Conservation (phyloP, 164 flowering plant genomes). For the Chimonanthus praecox region DNA sequence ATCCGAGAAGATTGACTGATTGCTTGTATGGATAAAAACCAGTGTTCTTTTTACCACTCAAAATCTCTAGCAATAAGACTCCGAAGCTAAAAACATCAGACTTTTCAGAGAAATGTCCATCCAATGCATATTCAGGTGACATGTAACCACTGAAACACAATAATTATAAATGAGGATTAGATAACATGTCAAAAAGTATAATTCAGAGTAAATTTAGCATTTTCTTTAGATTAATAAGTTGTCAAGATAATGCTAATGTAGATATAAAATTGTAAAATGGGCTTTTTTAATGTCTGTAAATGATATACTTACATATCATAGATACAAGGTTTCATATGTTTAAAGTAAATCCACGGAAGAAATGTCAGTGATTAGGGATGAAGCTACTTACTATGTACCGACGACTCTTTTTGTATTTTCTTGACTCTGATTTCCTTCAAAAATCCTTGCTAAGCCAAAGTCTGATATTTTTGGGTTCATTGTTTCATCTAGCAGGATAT, state of each 20-base stretch:
- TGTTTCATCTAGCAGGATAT: constrained; percentile 38
- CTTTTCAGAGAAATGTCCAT: constrained; percentile 22
- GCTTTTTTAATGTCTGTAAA: too few relatives aligned
- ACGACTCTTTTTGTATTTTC: constrained; percentile 21
- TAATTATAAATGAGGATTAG: background rate
- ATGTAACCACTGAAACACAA: constrained; percentile 23
- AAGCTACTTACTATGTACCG: constrained; percentile 36
- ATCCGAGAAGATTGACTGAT: background rate
- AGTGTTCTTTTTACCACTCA: background rate
- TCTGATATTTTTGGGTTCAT: constrained; percentile 47
- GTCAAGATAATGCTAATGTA: too few relatives aligned
- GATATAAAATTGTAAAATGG: too few relatives aligned
- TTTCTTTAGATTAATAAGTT: too few relatives aligned
- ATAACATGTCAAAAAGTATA: too few relatives aligned
- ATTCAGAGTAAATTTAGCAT: too few relatives aligned
- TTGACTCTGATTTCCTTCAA: constrained; percentile 19
- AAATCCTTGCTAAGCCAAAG: constrained; percentile 43
- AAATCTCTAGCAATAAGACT: background rate
- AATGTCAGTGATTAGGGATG: too few relatives aligned
- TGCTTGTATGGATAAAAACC: background rate
- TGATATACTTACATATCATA: too few relatives aligned
- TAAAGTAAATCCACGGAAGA: too few relatives aligned
- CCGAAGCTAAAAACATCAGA: constrained; percentile 21
- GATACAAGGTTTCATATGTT: too few relatives aligned
- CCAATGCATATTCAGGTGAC: constrained; percentile 51